Percentiles rank a stretch among this genome's conserved stretches.
Evolutionary conservation across 2,329 filamentous ascomycete genomes (phyloP).

Genomic region (Diaporthe destruens): DNA sequence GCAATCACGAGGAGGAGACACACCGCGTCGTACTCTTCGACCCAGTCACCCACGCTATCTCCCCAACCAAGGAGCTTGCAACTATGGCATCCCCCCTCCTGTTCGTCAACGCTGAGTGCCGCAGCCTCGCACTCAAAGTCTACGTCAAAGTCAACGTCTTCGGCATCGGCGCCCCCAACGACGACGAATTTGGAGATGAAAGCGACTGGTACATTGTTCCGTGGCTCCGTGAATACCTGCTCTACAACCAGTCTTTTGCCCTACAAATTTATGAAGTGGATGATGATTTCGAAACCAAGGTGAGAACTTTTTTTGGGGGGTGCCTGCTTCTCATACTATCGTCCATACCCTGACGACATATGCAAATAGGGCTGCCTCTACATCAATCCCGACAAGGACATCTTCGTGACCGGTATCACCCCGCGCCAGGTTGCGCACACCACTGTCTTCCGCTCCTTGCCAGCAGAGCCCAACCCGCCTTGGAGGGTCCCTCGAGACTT

Average conservation of each 20-base stretch:
- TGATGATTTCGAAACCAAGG: neutral
- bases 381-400: conserved; percentile 18
- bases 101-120: conserved; percentile 20
- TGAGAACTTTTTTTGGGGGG: neutral
- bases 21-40: conserved; percentile 28
- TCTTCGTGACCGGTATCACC: conserved; percentile 21
- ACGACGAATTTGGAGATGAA: neutral
- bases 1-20: conserved; percentile 7
- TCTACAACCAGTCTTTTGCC: neutral
- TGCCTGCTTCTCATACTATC: neutral
- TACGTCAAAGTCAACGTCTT: conserved; percentile 19
- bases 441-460: neutral
- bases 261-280: conserved; percentile 1
- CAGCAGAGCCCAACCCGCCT: neutral
- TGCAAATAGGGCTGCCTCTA: conserved; percentile 27
- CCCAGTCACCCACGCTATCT: conserved; percentile 5
- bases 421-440: conserved; percentile 11
- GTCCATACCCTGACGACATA: neutral
- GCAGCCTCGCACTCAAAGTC: conserved; percentile 6
- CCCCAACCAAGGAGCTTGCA: conserved; percentile 25
- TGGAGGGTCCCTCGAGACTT: conserved; percentile 2
- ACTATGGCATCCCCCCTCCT: neutral
- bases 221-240: neutral
- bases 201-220: neutral
- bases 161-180: neutral